phyloP scores from a whole-genome alignment of 805 yeast genomes.

The Kuraishia borneana region DNA sequence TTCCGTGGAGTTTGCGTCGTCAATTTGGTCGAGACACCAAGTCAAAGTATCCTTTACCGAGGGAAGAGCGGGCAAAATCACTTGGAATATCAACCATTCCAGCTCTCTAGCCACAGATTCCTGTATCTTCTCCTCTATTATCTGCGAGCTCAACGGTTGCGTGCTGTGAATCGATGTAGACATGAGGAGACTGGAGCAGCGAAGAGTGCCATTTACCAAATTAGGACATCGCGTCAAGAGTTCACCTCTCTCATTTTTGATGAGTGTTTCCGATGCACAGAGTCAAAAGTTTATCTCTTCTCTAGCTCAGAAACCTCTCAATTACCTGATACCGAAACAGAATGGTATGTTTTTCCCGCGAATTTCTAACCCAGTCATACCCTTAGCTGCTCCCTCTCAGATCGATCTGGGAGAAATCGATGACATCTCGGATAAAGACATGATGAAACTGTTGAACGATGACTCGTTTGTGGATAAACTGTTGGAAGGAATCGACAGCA shows the following conservation, averaged over 20 bases:
- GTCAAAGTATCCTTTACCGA: constrained; percentile 29
- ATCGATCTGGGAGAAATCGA: constrained; percentile 5
- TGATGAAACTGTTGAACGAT: constrained; percentile 6
- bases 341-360: constrained; percentile 17
- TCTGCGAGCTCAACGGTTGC: constrained; percentile 1
- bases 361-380: constrained; percentile 7
- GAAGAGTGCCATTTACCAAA: too few species aligned
- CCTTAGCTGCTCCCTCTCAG: constrained; percentile 17
- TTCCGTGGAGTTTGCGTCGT: constrained; percentile 23
- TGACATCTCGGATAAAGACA: constrained; percentile 7
- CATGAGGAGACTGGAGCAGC: too few species aligned
- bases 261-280: background rate
- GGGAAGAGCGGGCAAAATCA: constrained; percentile 37
- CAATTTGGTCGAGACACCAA: constrained; percentile 26
- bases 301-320: constrained; percentile 18
- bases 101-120: constrained; percentile 19
- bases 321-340: constrained; percentile 27
- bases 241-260: background rate
- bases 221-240: too few species aligned
- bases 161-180: constrained; percentile 12
- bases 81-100: constrained; percentile 33
- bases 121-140: constrained; percentile 3
- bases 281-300: constrained; percentile 13
- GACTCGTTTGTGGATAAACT: constrained; percentile 11
- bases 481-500: constrained; percentile 17